These are phyloP conservation scores for Pleurotus platypus DNA, from an alignment of 768 basidiomycete species.

Conservation along the genomic window DNA sequence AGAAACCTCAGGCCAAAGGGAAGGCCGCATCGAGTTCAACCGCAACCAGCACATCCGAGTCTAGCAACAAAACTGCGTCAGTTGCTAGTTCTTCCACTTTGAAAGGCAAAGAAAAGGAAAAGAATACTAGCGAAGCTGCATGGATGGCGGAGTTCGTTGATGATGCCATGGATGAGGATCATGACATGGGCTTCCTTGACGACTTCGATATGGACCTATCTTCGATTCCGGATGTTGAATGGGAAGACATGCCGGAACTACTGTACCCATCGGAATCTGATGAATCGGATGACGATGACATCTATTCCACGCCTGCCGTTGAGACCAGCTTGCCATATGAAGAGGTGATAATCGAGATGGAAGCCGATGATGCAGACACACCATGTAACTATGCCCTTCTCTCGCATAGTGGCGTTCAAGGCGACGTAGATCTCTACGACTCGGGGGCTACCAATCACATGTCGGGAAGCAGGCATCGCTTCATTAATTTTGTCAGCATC, in stretches of 20 bases:
- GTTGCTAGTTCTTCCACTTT: not conserved
- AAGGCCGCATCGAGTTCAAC: constrained; percentile 12
- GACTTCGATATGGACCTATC: not conserved
- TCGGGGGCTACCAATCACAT: constrained; percentile 34
- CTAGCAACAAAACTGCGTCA: constrained; percentile 11
- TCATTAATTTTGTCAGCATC: constrained; percentile 26
- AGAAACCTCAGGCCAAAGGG: constrained; percentile 11
- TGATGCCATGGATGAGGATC: not conserved
- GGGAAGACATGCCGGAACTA: not conserved
- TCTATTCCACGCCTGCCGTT: not conserved
- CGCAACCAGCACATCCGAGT: not conserved
- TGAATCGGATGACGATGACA: not conserved
- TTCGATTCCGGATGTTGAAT: not conserved
- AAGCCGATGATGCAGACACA: not conserved
- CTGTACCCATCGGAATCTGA: not conserved
- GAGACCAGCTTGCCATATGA: not conserved
- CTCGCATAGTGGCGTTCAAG: not conserved
- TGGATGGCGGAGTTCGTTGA: not conserved
- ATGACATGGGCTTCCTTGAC: not conserved
- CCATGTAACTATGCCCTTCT: not conserved
- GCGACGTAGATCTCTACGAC: constrained; percentile 27
- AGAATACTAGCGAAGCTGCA: not conserved
- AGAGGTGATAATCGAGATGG: not conserved
- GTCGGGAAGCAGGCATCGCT: constrained; percentile 25
- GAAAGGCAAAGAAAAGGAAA: not conserved